A percentile compares a stretch with the other conserved stretches of the same genome.
Evolutionary conservation across 768 basidiomycete species (phyloP).

Genomic region (Lactarius vividus): DNA sequence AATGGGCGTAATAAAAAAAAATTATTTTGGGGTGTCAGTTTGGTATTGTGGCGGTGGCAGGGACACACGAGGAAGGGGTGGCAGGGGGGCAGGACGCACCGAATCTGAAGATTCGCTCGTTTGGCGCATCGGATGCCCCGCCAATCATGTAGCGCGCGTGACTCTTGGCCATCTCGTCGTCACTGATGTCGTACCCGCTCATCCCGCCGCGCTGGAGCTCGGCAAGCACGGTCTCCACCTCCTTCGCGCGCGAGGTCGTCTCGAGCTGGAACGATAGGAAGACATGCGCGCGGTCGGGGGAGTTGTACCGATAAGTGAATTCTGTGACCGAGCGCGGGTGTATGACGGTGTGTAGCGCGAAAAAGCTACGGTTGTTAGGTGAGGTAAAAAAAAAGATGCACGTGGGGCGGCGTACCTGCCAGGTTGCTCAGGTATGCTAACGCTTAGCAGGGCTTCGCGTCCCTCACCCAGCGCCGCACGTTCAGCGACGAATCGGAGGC

Average conservation of each 20-base stretch:
- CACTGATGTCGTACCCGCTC: conserved; percentile 85
- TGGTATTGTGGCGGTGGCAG: neutral
- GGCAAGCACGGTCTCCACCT: conserved; percentile 62
- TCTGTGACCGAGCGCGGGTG: conserved; percentile 93
- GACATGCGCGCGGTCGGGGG: conserved; percentile 72
- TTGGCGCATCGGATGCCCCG: conserved; percentile 67
- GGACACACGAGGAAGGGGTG: neutral
- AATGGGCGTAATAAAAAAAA: too few relatives aligned
- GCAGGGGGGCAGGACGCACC: conserved; percentile 53
- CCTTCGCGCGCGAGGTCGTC: conserved; percentile 50
- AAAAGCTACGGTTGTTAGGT: conserved; percentile 54
- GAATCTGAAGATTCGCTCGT: conserved; percentile 92
- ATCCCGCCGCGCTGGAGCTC: conserved; percentile 68
- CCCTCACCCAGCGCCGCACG: conserved; percentile 97
- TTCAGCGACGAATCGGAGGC: conserved; percentile 96
- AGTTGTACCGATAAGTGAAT: conserved; percentile 89
- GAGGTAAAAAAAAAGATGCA: neutral
- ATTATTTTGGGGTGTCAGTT: neutral
- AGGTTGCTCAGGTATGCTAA: conserved; percentile 90
- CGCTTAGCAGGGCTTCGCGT: conserved; percentile 86
- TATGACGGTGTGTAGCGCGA: conserved; percentile 81
- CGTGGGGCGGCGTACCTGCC: conserved; percentile 65
- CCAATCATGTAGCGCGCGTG: conserved; percentile 96
- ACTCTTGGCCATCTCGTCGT: conserved; percentile 93
- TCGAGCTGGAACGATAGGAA: conserved; percentile 88